Base-by-base conservation (phyloP, 192 early-diverging fungal genomes). In the Cladochytrium replicatum region DNA sequence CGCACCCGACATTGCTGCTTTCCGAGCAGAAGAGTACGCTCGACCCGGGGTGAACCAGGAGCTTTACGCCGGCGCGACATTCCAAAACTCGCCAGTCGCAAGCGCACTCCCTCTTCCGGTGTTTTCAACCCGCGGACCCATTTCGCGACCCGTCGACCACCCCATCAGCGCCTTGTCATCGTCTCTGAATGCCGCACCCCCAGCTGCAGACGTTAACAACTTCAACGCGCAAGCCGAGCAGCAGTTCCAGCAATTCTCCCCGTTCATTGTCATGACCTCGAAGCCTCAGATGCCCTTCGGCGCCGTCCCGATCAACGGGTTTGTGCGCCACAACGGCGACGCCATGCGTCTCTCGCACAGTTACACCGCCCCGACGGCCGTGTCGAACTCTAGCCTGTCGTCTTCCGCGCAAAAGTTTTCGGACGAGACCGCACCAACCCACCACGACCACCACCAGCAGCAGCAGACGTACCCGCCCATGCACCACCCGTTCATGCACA, bases 51-150 rank as follows among this genome's bases (percentile, higher is more conserved):
- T n/a, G n/a, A n/a, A n/a, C n/a, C n/a, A n/a, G n/a, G n/a, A n/a
- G n/a, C 50, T 64, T 7, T 75, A 75, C 41, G 72, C 72, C 29
- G 72, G 72, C 26, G 68, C 72, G 1, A 71, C 54, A 17, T 75
- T 75, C 54, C 68, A 75, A 46, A 75, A 71, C 56, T 63, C 72
- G 4, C 72, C 72, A 1, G 61, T 62, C 13, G 52, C 72, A 9
- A 44, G 32, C 23, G 52, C 61, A 15, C 54, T 75, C 5, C 72
- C 72, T n/a, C 60, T 75, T 31, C 72, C 72, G 13, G 52, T 62
- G 25, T 75, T 75, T 29, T 19, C 58, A 17, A 30, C 13, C 46
- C 47, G 34, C 13, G 34, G 46, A 4, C 19, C 42, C 24, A 26
- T 26, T 11, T 46, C 58, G 4, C 24, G 27, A 6, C 21, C 41